Base-by-base conservation (phyloP, 306 rosid genomes). In the Mimosa bimucronata region DNA sequence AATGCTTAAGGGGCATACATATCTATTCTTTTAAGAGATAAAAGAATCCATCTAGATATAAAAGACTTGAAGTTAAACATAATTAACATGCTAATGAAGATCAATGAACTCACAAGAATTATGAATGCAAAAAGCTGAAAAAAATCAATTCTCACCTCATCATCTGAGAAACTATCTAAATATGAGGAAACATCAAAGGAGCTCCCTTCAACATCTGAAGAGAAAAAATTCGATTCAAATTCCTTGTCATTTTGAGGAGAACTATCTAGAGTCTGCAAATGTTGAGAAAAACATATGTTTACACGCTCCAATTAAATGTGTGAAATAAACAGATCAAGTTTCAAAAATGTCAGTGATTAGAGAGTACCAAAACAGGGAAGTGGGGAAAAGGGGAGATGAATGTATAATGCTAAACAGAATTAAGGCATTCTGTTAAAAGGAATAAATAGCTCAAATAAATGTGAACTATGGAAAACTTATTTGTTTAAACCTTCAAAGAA, bases 131-230 rank as follows among this genome's bases (percentile, higher is more conserved):
- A 75, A 46, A 78, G 71, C 57, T 69, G 42, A 66, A 21, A 62
- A 40, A 44, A 61, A 30, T n/a, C 21, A 80, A 66, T 78, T 74
- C 58, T 65, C 66, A 92, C 98, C 88, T 92, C 97, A 28, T 65
- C 79, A 66, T 91, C 94, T 14, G 89, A 88, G 74, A 67, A 88
- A 80, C 83, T 55, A 78, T 88, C 97, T 28, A 74, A 12, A 76
- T 91, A 94, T 10, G 95, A 87, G 80, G 83, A 86, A 71, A 86
- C 92, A 77, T 86, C 89, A 78, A 87, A 84, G 72, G 88, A 86
- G 81, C 87, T 88, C 71, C 79, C 91, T 2, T 84, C 89, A 75
- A 77, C 65, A 55, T 90, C 98, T 1, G 93, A 90, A 77, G 87
- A 88, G 76, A 50, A 64, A 53, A 80, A 81, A 52, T 91, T 95